These are phyloP conservation scores for Andalucia godoyi DNA, from an alignment of 78 protist species.

Conservation along the genomic window DNA sequence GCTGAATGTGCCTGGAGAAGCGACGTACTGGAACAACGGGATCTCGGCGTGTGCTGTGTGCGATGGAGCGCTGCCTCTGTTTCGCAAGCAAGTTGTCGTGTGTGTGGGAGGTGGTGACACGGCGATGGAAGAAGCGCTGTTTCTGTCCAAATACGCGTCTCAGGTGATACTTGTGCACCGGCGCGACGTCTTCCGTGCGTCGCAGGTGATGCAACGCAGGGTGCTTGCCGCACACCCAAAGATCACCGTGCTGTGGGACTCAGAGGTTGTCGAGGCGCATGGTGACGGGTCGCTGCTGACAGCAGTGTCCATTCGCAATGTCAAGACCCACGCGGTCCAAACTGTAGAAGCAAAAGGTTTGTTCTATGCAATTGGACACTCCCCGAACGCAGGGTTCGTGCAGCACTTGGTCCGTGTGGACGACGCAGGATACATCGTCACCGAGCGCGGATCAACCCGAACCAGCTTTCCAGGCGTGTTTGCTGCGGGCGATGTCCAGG, in stretches of 20 bases:
- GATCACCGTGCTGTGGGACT: slow-evolving; percentile 38
- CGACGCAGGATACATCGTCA: slow-evolving; percentile 56
- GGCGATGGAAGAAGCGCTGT: slow-evolving; percentile 63
- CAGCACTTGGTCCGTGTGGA: too few species aligned
- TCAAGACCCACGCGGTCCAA: background rate
- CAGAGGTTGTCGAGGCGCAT: slow-evolving; percentile 25
- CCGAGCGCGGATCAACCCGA: slow-evolving; percentile 23
- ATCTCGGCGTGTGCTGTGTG: slow-evolving; percentile 77
- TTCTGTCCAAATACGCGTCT: slow-evolving; percentile 46
- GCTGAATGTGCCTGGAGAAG: slow-evolving; percentile 44
- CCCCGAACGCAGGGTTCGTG: slow-evolving; percentile 65
- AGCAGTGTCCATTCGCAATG: background rate
- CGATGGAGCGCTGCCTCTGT: slow-evolving; percentile 67
- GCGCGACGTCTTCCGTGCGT: slow-evolving; percentile 61
- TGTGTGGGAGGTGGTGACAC: slow-evolving; percentile 86
- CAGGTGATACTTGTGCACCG: slow-evolving; percentile 53
- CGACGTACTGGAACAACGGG: slow-evolving; percentile 47
- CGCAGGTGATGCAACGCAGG: slow-evolving; percentile 19
- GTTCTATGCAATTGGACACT: slow-evolving; percentile 84
- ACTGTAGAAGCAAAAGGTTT: slow-evolving; percentile 31
- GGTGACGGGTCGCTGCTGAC: slow-evolving; percentile 30
- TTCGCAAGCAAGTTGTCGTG: slow-evolving; percentile 47
- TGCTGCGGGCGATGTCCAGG: slow-evolving; percentile 76
- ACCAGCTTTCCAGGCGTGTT: slow-evolving; percentile 76
- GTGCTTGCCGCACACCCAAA: too few species aligned